These are phyloP conservation scores for Vigna trinervia DNA, from an alignment of 306 rosid genomes.

Conservation along the genomic window DNA sequence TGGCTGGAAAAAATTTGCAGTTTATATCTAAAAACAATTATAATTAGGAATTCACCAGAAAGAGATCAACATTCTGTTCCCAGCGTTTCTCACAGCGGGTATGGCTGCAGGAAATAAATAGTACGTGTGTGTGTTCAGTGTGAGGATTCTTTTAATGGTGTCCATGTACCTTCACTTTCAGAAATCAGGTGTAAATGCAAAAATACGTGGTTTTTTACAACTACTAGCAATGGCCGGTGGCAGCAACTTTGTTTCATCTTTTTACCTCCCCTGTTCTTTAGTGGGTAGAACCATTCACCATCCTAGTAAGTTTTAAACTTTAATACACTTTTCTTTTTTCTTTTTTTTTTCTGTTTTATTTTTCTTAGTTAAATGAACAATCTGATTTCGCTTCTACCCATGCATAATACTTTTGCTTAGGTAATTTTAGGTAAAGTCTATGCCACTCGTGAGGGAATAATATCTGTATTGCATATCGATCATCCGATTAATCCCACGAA, in stretches of 20 bases:
- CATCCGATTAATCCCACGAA: constrained; percentile 17
- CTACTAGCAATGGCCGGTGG: not conserved
- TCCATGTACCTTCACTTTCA: constrained; percentile 41
- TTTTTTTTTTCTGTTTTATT: not conserved
- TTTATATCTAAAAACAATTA: not conserved
- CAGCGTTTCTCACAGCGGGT: constrained; percentile 23
- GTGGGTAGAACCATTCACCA: constrained; percentile 54
- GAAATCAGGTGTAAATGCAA: constrained; percentile 26
- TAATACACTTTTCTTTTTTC: not conserved
- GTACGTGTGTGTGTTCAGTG: not conserved
- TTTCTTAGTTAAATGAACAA: constrained; percentile 40
- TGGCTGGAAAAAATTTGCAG: not conserved
- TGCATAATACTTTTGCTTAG: constrained; percentile 6
- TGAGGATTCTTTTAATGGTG: constrained; percentile 29
- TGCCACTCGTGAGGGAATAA: constrained; percentile 49
- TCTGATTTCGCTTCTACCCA: constrained; percentile 21
- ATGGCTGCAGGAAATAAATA: constrained; percentile 32
- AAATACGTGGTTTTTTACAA: constrained; percentile 24
- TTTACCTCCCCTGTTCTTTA: no score
- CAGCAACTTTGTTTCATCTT: constrained; percentile 10
- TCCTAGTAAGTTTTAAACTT: not conserved
- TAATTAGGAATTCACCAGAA: constrained; percentile 53
- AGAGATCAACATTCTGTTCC: constrained; percentile 47
- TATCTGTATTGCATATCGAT: constrained; percentile 27
- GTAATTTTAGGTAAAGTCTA: constrained; percentile 41